Evolutionary conservation across 192 early-diverging fungal genomes (phyloP).

Genomic region (Allomyces macrogynus): DNA sequence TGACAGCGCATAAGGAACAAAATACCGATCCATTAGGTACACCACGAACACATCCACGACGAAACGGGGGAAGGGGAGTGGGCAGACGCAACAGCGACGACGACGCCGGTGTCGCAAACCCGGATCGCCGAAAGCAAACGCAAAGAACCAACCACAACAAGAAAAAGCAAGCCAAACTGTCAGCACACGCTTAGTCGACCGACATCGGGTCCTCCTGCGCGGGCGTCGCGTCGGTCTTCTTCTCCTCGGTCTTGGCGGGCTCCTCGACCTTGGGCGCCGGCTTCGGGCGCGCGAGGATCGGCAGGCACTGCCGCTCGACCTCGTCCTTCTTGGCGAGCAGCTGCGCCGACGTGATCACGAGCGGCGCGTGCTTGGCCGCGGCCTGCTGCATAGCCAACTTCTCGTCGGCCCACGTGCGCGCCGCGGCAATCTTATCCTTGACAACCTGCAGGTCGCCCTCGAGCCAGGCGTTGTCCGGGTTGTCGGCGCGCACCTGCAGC

Average conservation of each 20-base stretch:
- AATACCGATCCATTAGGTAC: too few species aligned
- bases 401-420: conserved; percentile 74
- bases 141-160: too few species aligned
- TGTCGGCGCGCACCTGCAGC: conserved; percentile 40
- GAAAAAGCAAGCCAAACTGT: too few species aligned
- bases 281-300: conserved; percentile 80
- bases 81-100: too few species aligned
- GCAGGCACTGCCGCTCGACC: conserved; percentile 45
- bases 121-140: too few species aligned
- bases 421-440: conserved; percentile 47
- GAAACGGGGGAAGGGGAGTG: too few species aligned
- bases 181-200: too few species aligned
- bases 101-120: too few species aligned
- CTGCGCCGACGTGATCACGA: conserved; percentile 42
- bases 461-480: conserved; percentile 78
- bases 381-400: conserved; percentile 50
- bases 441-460: conserved; percentile 66
- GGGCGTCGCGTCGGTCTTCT: too few species aligned
- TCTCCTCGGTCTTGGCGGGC: conserved; percentile 9
- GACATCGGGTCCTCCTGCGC: too few species aligned
- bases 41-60: too few species aligned
- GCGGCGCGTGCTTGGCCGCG: conserved; percentile 51
- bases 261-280: conserved; percentile 48
- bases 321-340: conserved; percentile 55
- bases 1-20: too few species aligned